A percentile compares a stretch with the other conserved stretches of the same genome.
Evolutionary conservation across 2,329 filamentous ascomycete species (phyloP).

Genomic region (Pezicula carpinea): DNA sequence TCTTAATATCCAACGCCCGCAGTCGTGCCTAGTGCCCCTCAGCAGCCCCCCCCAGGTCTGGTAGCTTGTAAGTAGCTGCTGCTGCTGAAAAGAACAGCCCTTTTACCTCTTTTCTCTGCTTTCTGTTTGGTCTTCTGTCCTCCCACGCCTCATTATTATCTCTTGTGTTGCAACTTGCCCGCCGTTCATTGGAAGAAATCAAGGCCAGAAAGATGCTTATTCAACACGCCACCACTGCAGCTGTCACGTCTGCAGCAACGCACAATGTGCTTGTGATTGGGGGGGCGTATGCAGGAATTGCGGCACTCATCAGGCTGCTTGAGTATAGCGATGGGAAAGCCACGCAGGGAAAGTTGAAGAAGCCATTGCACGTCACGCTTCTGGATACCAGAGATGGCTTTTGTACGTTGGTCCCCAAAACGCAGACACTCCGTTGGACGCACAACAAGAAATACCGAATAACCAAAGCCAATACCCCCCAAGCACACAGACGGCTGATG

Average conservation of each 20-base stretch:
- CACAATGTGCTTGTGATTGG: constrained; percentile 59
- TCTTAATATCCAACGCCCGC: too few relatives aligned
- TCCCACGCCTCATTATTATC: too few relatives aligned
- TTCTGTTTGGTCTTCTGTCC: too few relatives aligned
- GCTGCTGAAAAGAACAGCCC: too few relatives aligned
- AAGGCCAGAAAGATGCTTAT: neutral
- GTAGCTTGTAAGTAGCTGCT: too few relatives aligned
- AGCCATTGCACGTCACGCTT: constrained; percentile 64
- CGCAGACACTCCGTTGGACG: neutral
- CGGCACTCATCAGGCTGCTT: constrained; percentile 59
- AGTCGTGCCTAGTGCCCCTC: too few relatives aligned
- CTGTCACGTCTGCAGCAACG: neutral
- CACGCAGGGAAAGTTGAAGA: constrained; percentile 32
- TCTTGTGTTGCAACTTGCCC: neutral
- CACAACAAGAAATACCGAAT: neutral
- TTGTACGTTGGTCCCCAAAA: constrained; percentile 45
- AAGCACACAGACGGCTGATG: neutral
- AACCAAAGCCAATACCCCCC: neutral
- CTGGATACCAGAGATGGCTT: constrained; percentile 74
- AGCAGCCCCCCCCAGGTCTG: too few relatives aligned
- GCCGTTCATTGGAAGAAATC: neutral
- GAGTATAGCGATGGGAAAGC: constrained; percentile 54
- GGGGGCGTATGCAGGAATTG: constrained; percentile 65
- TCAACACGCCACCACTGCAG: neutral
- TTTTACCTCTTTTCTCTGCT: too few relatives aligned